phyloP scores from a whole-genome alignment of 176 grass and related monocot species.

The Eragrostis curvula region DNA sequence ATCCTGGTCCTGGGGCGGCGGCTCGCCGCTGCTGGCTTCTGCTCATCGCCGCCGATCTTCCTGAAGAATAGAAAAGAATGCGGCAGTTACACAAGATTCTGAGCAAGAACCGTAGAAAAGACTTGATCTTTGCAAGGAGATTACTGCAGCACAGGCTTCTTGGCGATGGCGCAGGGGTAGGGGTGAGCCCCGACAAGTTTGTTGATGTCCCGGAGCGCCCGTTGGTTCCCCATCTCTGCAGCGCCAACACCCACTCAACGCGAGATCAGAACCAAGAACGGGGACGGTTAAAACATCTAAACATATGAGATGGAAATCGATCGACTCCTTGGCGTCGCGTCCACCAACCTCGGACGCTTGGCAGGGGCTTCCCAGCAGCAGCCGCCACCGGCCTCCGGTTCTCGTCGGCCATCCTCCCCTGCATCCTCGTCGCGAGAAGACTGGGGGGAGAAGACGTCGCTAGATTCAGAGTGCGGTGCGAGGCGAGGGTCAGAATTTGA shows the following conservation, averaged over 20 bases:
- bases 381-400: slow-evolving; percentile 47
- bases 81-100: slow-evolving; percentile 25
- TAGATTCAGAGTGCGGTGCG: not conserved
- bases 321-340: not conserved
- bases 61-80: slow-evolving; percentile 35
- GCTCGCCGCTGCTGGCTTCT: slow-evolving; percentile 28
- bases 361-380: slow-evolving; percentile 2
- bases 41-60: slow-evolving; percentile 40
- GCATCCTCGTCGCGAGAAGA: slow-evolving; percentile 46
- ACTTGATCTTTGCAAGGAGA: slow-evolving; percentile 12
- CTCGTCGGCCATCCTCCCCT: slow-evolving; percentile 51
- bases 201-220: slow-evolving; percentile 71
- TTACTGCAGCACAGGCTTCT: slow-evolving; percentile 72
- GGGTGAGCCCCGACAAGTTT: slow-evolving; percentile 52
- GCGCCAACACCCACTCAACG: slow-evolving; percentile 13
- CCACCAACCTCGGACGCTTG: slow-evolving; percentile 46
- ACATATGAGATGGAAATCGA: not conserved
- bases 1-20: slow-evolving; percentile 72
- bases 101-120: slow-evolving; percentile 38
- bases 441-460: not conserved
- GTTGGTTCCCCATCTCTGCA: slow-evolving; percentile 54
- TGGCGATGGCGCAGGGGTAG: slow-evolving; percentile 48
- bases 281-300: not conserved
- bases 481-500: slow-evolving; percentile 24
- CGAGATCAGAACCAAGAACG: slow-evolving; percentile 9